Evolutionary conservation across 352 stramenopile genomes (phyloP).

Genomic region (Globisporangium apiculatum): DNA sequence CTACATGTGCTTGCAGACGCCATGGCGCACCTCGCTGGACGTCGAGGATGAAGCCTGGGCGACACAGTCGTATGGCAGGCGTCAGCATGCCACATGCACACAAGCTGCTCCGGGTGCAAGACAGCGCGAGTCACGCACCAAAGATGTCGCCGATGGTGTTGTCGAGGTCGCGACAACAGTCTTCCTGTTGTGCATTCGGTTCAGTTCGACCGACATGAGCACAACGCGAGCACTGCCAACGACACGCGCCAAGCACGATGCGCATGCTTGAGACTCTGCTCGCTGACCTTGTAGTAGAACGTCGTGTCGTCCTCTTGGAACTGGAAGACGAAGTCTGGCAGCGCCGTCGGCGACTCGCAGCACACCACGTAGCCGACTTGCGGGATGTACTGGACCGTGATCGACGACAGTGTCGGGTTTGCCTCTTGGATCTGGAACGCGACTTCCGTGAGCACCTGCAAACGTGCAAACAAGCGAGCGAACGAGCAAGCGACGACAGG

Average conservation of each 20-base stretch:
- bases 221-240: too few relatives aligned
- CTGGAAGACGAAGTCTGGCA: conserved; percentile 80
- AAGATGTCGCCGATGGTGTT: conserved; percentile 78
- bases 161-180: conserved; percentile 75
- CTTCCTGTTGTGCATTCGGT: conserved; percentile 29
- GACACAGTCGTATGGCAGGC: neutral
- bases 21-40: conserved; percentile 51
- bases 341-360: conserved; percentile 54
- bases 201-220: too few relatives aligned
- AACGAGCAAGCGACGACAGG: too few relatives aligned
- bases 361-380: conserved; percentile 85
- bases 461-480: neutral
- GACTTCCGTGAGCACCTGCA: conserved; percentile 78
- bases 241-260: neutral
- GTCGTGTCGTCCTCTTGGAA: conserved; percentile 84
- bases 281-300: conserved; percentile 80
- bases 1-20: too few relatives aligned
- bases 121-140: conserved; percentile 21
- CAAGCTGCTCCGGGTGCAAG: neutral
- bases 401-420: conserved; percentile 58
- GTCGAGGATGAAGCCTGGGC: conserved; percentile 70
- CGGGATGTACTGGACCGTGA: conserved; percentile 83
- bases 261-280: too few relatives aligned
- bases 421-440: conserved; percentile 75
- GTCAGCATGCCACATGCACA: too few relatives aligned